Evolutionary conservation across 306 rosid species (phyloP).

Genomic region (Cotoneaster glaucophyllus): DNA sequence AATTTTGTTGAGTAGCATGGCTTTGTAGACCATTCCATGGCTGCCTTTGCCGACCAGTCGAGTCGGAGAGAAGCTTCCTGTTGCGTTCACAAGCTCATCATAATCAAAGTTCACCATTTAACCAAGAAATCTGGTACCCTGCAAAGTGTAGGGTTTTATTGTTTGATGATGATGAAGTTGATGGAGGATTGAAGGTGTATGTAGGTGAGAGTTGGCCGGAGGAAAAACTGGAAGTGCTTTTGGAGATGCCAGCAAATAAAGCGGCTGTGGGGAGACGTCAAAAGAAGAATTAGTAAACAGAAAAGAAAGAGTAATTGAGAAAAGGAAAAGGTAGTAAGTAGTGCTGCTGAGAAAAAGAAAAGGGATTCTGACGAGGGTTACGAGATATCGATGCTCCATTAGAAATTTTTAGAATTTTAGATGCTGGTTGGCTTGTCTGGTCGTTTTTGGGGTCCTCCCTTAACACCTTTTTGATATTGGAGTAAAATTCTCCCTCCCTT

Average conservation of each 20-base stretch:
- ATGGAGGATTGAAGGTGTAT: background rate
- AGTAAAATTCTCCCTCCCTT: no score
- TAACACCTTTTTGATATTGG: background rate
- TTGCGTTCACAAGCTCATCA: conserved; percentile 36
- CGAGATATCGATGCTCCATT: background rate
- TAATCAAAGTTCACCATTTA: conserved; percentile 33
- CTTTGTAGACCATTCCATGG: conserved; percentile 50
- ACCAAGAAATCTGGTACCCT: background rate
- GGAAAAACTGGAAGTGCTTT: conserved; percentile 14
- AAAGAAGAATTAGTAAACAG: background rate
- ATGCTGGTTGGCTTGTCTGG: background rate
- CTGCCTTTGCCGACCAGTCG: conserved; percentile 54
- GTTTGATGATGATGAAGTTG: background rate
- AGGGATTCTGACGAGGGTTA: conserved; percentile 6
- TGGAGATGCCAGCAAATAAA: conserved; percentile 35
- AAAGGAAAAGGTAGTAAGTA: conserved; percentile 15
- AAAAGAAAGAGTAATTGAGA: conserved; percentile 9
- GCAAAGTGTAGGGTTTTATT: background rate
- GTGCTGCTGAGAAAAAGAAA: background rate
- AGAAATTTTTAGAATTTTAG: background rate
- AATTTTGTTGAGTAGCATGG: background rate
- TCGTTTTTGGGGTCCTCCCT: conserved; percentile 7
- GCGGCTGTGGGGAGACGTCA: conserved; percentile 24
- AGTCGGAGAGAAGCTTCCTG: conserved; percentile 33
- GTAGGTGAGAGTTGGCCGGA: background rate